Evolutionary conservation across 768 basidiomycete genomes (phyloP), one percentile per base, ranked within the genome.

Genomic region (Pleurotus tuber-regium): DNA sequence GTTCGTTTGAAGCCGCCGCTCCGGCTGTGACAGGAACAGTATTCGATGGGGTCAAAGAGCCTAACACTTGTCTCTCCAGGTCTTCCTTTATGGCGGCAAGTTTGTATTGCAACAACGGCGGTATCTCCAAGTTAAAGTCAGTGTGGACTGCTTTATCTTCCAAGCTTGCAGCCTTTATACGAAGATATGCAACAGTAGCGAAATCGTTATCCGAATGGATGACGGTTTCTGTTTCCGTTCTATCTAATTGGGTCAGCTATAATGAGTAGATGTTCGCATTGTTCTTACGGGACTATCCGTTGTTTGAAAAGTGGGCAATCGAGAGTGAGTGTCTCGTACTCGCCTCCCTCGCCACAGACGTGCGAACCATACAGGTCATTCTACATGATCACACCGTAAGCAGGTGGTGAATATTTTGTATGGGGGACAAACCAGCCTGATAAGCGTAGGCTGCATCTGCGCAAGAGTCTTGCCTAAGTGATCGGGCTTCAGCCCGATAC

Each of bases 301-400:
- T 78, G 77, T 58, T 91, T 90, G 79, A 95, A 98, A 10, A 96
- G 62, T 0, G 95, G 91, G 54, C 88, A 89, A 58, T 97, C 91
- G 10, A 94, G 71, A 1, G 96, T 98, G 52, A 98, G 72, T 0
- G 87, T 91, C 65, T 99, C 97, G 67, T 98, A 99, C 70, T 99
- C 97, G 2, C 97, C 97, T 1, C 97, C 97, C 70, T 99, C 97
- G 8, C 97, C 97, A 55, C 96, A 98, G 1, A 96, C 79, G 63
- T 99, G 97, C 0, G 88, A 86, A 3, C 94, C 94, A 60, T 93
- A 99, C 23, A 82, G 68, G 8, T 69, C 62, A 63, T 95, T 92
- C 92, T 93, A 57, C 2, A 29, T 16, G 10, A 28, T 19, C 44
- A 18, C 35, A 11, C 24, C 25, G 29, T 50, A 24, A 46, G 24